Evolutionary conservation across 495 filamentous ascomycete genomes (phyloP).

Genomic region (Penicillium lagena): DNA sequence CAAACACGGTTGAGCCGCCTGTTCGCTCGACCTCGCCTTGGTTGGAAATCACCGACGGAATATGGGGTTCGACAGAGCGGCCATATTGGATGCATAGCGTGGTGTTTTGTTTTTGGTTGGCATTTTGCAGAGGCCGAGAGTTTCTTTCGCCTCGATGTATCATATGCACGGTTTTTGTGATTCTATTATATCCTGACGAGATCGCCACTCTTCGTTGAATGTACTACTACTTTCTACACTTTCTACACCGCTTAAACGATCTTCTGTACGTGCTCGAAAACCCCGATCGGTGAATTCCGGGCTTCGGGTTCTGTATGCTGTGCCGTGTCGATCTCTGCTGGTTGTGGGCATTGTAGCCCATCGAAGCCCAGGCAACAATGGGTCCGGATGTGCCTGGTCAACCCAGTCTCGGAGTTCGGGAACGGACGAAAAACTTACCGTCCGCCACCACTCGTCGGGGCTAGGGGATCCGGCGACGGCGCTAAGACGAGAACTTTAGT

Average conservation of each 20-base stretch:
- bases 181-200: constrained; percentile 32
- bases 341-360: no score
- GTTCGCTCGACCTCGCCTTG: not conserved
- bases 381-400: no score
- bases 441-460: not conserved
- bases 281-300: no score
- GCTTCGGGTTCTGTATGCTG: no score
- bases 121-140: constrained; percentile 12
- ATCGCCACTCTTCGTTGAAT: constrained; percentile 38
- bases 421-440: no score
- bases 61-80: constrained; percentile 12
- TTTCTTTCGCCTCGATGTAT: constrained; percentile 12
- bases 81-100: constrained; percentile 38
- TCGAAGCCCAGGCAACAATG: no score
- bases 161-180: constrained; percentile 16
- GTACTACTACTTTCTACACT: constrained; percentile 10
- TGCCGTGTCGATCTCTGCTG: no score
- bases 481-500: not conserved
- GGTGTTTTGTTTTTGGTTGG: constrained; percentile 29
- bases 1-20: constrained; percentile 44
- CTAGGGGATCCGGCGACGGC: not conserved
- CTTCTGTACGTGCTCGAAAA: no score
- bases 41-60: not conserved
- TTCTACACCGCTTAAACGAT: not conserved
- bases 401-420: no score